Percentiles rank a stretch among this genome's conserved stretches.
These are phyloP conservation scores for Strigomonas oncopelti DNA, from an alignment of 208 protist genomes.

Conservation along the genomic window DNA sequence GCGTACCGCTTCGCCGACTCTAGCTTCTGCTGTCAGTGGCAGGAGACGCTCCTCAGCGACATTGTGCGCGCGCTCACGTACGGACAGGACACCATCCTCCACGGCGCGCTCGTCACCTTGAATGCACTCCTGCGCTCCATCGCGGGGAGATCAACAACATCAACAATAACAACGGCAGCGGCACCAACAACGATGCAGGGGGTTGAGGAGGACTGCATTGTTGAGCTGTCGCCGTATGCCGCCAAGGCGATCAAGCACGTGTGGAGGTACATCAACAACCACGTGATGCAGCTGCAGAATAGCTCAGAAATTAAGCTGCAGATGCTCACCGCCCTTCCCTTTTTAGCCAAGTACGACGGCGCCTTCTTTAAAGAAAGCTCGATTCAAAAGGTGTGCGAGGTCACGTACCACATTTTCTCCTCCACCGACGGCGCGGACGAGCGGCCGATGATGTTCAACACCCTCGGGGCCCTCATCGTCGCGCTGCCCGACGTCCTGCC, in stretches of 20 bases:
- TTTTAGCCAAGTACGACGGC: conserved; percentile 75
- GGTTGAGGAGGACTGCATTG: conserved; percentile 25
- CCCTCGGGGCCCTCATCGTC: conserved; percentile 49
- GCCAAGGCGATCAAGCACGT: conserved; percentile 40
- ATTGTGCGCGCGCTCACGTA: conserved; percentile 38
- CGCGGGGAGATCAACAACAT: conserved; percentile 18
- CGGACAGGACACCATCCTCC: conserved; percentile 32
- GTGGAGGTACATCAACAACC: conserved; percentile 54
- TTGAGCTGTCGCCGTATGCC: conserved; percentile 39
- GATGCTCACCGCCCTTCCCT: conserved; percentile 54
- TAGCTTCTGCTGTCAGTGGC: conserved; percentile 47
- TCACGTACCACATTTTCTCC: conserved; percentile 46
- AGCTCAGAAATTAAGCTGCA: conserved; percentile 40
- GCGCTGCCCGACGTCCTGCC: conserved; percentile 68
- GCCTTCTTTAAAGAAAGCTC: conserved; percentile 54
- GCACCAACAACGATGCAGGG: neutral
- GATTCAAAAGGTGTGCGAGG: conserved; percentile 34
- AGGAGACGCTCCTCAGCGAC: conserved; percentile 59
- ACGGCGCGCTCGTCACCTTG: conserved; percentile 65
- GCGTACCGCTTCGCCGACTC: conserved; percentile 60
- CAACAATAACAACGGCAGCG: no score
- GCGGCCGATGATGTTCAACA: conserved; percentile 57
- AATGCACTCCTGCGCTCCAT: conserved; percentile 72
- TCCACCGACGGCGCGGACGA: conserved; percentile 43
- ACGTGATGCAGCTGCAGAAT: conserved; percentile 25